These are phyloP conservation scores for Psilocybe azurescens DNA, from an alignment of 768 basidiomycete species.

Conservation along the genomic window DNA sequence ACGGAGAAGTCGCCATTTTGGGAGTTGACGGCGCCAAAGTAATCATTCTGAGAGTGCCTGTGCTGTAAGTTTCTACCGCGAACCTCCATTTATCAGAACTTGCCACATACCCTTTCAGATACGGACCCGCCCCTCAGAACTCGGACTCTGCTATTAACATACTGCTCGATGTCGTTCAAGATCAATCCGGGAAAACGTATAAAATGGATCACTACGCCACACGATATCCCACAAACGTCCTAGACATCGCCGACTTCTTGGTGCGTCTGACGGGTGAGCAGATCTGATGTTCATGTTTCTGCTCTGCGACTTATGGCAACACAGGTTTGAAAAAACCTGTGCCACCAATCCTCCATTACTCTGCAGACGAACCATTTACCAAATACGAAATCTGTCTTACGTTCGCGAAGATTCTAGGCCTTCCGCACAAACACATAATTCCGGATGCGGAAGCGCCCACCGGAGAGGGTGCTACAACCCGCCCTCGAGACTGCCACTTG, in stretches of 20 bases:
- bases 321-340: slow-evolving; percentile 46
- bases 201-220: slow-evolving; percentile 97
- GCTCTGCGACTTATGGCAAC: not conserved
- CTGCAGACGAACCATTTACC: slow-evolving; percentile 80
- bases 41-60: slow-evolving; percentile 86
- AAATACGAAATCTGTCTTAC: slow-evolving; percentile 93
- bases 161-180: slow-evolving; percentile 83
- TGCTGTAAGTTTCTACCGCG: slow-evolving; percentile 61
- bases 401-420: slow-evolving; percentile 70
- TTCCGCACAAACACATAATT: slow-evolving; percentile 77
- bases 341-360: slow-evolving; percentile 86
- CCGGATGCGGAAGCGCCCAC: slow-evolving; percentile 73
- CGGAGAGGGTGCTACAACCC: slow-evolving; percentile 66
- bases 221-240: slow-evolving; percentile 89
- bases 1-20: slow-evolving; percentile 83
- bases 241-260: slow-evolving; percentile 87
- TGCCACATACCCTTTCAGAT: slow-evolving; percentile 50
- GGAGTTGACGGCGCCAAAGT: slow-evolving; percentile 59
- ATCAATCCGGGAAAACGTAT: slow-evolving; percentile 86
- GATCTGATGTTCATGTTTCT: not conserved
- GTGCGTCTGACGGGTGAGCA: slow-evolving; percentile 74
- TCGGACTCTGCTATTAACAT: slow-evolving; percentile 91
- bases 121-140: slow-evolving; percentile 85
- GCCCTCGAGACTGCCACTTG: slow-evolving; percentile 83
- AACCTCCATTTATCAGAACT: not conserved